Evolutionary conservation across 208 protist genomes (phyloP).

Genomic region (Acanthamoeba healyi): DNA sequence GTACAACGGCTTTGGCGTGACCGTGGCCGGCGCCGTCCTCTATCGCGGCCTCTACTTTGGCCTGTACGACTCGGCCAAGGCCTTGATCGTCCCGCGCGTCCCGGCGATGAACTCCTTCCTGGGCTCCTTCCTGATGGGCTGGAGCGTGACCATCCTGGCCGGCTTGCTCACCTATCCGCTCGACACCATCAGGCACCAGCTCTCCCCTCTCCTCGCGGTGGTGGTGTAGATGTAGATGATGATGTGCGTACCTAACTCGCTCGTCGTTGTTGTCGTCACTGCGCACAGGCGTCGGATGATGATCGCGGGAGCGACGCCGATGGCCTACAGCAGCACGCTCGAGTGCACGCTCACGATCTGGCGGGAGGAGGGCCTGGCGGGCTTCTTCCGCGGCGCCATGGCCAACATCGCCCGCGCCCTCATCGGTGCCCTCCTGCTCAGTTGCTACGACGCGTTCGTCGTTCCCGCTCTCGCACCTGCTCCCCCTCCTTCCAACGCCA

Average conservation of each 20-base stretch:
- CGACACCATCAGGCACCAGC: constrained; percentile 2
- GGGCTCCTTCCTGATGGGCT: background rate
- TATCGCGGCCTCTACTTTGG: constrained; percentile 45
- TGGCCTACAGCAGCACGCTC: background rate
- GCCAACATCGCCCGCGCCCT: too few species aligned
- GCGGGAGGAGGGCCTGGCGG: background rate
- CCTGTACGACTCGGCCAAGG: background rate
- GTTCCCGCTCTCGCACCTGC: too few species aligned
- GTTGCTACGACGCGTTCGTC: too few species aligned
- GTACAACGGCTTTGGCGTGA: background rate
- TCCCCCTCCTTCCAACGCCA: too few species aligned
- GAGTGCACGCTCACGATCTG: background rate
- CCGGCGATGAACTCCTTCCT: background rate
- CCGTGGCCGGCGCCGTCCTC: background rate
- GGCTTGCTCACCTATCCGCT: background rate
- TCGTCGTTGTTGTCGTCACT: background rate
- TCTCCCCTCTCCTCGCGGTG: too few species aligned
- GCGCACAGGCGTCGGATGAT: background rate
- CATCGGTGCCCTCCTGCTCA: too few species aligned
- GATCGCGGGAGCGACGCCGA: background rate
- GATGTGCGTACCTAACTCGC: background rate
- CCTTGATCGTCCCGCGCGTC: background rate
- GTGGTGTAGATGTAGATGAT: too few species aligned
- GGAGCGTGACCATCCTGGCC: background rate
- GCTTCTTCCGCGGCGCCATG: background rate